phyloP scores from a whole-genome alignment of 108 stramenopile species.

The Nitzschia sp. region DNA sequence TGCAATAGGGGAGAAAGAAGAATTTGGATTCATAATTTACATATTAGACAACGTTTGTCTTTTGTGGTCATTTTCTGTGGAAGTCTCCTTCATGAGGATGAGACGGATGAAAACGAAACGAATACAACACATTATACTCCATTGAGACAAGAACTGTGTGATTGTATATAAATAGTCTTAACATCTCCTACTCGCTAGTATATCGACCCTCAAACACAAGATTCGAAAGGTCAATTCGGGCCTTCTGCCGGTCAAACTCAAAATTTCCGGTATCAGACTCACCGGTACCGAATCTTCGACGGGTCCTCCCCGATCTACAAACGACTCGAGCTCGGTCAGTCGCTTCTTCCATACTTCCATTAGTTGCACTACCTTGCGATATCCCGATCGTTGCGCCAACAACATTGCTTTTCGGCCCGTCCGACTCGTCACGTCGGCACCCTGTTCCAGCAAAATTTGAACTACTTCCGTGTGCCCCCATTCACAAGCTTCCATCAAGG shows the following conservation, averaged over 20 bases:
- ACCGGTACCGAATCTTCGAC: background rate
- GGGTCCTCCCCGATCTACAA: background rate
- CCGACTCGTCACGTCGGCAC: background rate
- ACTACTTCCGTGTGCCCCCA: constrained; percentile 26
- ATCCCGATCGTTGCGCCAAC: constrained; percentile 21
- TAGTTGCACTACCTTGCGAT: constrained; percentile 6
- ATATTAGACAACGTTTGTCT: background rate
- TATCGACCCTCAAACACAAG: background rate
- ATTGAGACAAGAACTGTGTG: background rate
- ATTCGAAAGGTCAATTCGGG: constrained; percentile 15
- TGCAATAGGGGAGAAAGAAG: too few relatives aligned
- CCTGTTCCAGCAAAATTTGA: constrained; percentile 4
- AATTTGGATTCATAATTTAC: too few relatives aligned
- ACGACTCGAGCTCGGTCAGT: constrained; percentile 3
- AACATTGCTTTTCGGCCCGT: constrained; percentile 13
- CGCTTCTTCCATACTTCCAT: constrained; percentile 7
- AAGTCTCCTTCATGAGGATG: background rate
- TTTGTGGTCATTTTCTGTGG: background rate
- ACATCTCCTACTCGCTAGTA: constrained; percentile 2
- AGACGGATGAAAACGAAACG: background rate
- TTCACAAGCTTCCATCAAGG: constrained; percentile 32
- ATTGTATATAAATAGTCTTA: background rate
- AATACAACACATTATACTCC: background rate
- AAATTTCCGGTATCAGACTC: background rate
- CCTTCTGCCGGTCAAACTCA: constrained; percentile 11